Percentiles rank a stretch among this genome's conserved stretches.
Evolutionary conservation across 768 basidiomycete genomes (phyloP).

Genomic region (Termitomyces heimii): DNA sequence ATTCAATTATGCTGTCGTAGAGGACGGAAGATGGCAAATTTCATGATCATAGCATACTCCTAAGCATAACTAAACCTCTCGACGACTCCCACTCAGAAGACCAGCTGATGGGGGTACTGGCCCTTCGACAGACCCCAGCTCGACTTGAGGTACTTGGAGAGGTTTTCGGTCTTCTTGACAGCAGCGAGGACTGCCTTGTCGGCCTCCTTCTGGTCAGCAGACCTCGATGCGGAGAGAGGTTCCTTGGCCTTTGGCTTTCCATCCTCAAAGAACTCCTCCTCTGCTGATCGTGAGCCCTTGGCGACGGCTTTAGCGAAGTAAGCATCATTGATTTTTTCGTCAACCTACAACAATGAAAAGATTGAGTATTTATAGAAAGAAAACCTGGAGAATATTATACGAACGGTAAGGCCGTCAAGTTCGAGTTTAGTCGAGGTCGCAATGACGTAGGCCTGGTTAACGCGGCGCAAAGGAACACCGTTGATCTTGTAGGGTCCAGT

Average conservation of each 20-base stretch:
- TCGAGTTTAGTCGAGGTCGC: constrained; percentile 95
- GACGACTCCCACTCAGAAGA: constrained; percentile 53
- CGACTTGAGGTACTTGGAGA: constrained; percentile 89
- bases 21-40: constrained; percentile 26
- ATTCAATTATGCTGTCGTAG: constrained; percentile 19
- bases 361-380: neutral
- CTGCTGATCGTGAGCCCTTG: constrained; percentile 73
- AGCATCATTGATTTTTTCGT: constrained; percentile 87
- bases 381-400: constrained; percentile 18
- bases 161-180: constrained; percentile 86
- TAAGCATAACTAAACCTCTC: constrained; percentile 16
- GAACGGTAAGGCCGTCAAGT: constrained; percentile 65
- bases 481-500: constrained; percentile 98
- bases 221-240: constrained; percentile 79
- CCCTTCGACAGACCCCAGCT: constrained; percentile 95
- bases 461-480: constrained; percentile 95
- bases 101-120: constrained; percentile 92
- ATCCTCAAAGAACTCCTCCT: constrained; percentile 95
- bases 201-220: constrained; percentile 85
- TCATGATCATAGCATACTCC: constrained; percentile 30
- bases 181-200: constrained; percentile 77
- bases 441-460: constrained; percentile 98
- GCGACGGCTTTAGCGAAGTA: constrained; percentile 83
- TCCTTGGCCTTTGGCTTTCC: constrained; percentile 90
- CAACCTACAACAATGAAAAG: constrained; percentile 44